phyloP scores from a whole-genome alignment of 257 asterid species.

The Euphrasia confusa region DNA sequence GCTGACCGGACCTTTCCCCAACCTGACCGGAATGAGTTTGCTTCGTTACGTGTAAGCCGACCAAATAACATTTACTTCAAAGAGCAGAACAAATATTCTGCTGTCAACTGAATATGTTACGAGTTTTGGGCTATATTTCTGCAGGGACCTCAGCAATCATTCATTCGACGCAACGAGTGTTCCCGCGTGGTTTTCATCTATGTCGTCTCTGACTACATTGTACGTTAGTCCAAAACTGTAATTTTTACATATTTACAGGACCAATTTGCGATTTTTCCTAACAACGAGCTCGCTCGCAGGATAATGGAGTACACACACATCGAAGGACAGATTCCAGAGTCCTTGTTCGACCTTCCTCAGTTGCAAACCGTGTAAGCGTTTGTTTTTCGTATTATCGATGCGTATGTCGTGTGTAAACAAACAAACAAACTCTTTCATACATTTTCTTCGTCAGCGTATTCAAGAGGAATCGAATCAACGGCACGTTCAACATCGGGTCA shows the following conservation, averaged over 20 bases:
- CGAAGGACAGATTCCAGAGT: slow-evolving; percentile 49
- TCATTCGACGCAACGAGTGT: slow-evolving; percentile 45
- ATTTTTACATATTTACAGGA: neutral
- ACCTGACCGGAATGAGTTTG: slow-evolving; percentile 53
- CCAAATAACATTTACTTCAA: neutral
- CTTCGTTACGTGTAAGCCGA: slow-evolving; percentile 68
- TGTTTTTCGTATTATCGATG: neutral
- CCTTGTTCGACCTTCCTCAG: slow-evolving; percentile 52
- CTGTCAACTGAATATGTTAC: neutral
- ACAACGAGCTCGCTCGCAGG: slow-evolving; percentile 39
- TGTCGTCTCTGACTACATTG: slow-evolving; percentile 67
- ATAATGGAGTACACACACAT: slow-evolving; percentile 57
- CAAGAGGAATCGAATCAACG: slow-evolving; percentile 50
- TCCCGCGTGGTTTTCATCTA: slow-evolving; percentile 59
- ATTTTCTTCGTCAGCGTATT: slow-evolving; percentile 37
- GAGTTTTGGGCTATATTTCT: neutral
- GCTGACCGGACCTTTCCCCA: slow-evolving; percentile 67
- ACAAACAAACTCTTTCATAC: too few species aligned
- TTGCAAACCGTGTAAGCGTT: slow-evolving; percentile 72
- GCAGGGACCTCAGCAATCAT: slow-evolving; percentile 90
- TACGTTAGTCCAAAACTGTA: slow-evolving; percentile 23
- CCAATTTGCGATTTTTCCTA: neutral
- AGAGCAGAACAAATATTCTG: neutral
- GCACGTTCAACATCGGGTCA: slow-evolving; percentile 45
- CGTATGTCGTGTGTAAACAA: neutral